Evolutionary conservation across 768 basidiomycete species (phyloP).

Genomic region (Hemileccinum rubropunctum): DNA sequence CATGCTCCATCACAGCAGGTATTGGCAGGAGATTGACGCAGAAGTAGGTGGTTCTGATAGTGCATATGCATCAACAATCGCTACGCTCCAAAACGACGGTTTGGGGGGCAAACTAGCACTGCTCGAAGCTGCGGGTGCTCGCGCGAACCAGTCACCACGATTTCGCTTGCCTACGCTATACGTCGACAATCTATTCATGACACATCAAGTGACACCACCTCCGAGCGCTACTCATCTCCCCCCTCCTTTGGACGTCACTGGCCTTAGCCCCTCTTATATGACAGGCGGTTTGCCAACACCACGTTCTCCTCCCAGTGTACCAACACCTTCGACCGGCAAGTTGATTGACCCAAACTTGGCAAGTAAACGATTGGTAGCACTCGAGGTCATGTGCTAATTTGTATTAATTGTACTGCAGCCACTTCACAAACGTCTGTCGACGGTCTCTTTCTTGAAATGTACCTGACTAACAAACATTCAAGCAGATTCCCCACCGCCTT

Average conservation of each 20-base stretch:
- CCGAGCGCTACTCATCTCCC: conserved; percentile 35
- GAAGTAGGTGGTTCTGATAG: conserved; percentile 53
- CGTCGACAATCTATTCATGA: conserved; percentile 50
- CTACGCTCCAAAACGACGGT: conserved; percentile 55
- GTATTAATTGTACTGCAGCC: conserved; percentile 42
- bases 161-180: conserved; percentile 52
- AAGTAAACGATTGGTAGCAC: conserved; percentile 18
- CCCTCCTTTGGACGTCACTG: conserved; percentile 45
- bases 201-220: conserved; percentile 24
- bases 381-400: conserved; percentile 6
- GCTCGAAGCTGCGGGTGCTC: conserved; percentile 47
- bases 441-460: conserved; percentile 1
- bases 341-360: conserved; percentile 66
- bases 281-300: conserved; percentile 67
- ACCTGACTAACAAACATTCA: conserved; percentile 5
- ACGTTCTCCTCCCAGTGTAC: conserved; percentile 50
- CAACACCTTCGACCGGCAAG: conserved; percentile 27
- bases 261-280: conserved; percentile 40
- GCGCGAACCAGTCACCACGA: conserved; percentile 42
- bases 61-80: conserved; percentile 56
- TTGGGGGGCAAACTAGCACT: conserved; percentile 65
- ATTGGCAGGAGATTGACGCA: conserved; percentile 1
- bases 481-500: conserved; percentile 77
- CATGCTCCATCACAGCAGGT: conserved; percentile 8
- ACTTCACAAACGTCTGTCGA: conserved; percentile 68